A percentile compares a stretch with the other conserved stretches of the same genome.
Conservation (phyloP, 2,329 filamentous ascomycete species). For the Canariomyces notabilis region DNA sequence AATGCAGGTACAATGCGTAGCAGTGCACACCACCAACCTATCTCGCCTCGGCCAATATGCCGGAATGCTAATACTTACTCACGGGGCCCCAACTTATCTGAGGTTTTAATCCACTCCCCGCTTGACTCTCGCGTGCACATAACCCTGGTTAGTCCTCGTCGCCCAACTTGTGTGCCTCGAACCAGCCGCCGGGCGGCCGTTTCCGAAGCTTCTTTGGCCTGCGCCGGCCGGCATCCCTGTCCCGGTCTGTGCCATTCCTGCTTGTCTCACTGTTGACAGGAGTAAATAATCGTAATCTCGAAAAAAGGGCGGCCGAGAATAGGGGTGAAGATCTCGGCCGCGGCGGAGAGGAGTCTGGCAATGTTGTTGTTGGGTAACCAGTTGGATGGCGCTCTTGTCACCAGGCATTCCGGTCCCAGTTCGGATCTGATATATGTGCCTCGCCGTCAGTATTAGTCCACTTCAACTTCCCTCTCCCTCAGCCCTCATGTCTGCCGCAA, state of each 20-base stretch:
- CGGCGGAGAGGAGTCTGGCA: too few relatives aligned
- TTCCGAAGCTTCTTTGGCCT: constrained; percentile 42
- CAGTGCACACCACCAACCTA: too few relatives aligned
- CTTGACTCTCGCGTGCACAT: background rate
- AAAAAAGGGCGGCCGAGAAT: background rate
- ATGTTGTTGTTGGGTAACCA: too few relatives aligned
- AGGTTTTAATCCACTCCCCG: background rate
- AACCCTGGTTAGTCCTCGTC: constrained; percentile 8
- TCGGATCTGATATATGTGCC: constrained; percentile 53
- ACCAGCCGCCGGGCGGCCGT: constrained; percentile 31
- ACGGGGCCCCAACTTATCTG: too few relatives aligned
- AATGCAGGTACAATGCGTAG: too few relatives aligned
- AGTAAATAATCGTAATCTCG: background rate
- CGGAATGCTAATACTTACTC: too few relatives aligned
- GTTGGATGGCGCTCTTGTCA: constrained; percentile 46
- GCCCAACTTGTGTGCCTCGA: constrained; percentile 25
- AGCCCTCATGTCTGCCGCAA: background rate
- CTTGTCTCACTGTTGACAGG: too few relatives aligned
- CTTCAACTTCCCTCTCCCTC: background rate
- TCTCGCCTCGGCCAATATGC: too few relatives aligned
- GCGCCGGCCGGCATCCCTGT: constrained; percentile 15
- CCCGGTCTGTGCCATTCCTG: background rate
- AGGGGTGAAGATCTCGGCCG: constrained; percentile 2
- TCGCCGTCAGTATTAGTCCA: background rate
- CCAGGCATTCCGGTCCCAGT: constrained; percentile 90